Evolutionary conservation across 768 basidiomycete genomes (phyloP), one percentile per base, ranked within the genome.

Genomic region (Lentinula raphanica): DNA sequence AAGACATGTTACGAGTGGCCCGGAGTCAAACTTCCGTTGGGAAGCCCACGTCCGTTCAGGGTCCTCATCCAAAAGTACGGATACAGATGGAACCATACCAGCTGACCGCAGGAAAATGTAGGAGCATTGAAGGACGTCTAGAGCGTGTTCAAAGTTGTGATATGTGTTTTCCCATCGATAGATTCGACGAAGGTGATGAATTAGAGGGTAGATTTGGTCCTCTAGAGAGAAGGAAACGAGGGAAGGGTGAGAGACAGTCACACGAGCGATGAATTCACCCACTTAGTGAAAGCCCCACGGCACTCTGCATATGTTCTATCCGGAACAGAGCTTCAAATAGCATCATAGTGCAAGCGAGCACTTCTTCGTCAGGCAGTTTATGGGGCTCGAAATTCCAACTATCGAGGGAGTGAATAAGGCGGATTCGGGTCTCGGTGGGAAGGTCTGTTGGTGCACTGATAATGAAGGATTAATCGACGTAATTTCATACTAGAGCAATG

Each of bases 121-220:
- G 3, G 86, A 84, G 0, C 95, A 94, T 68, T 99, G 97, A 21
- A 98, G 80, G 15, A 98, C 97, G 70, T 99, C 97, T 42, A 97
- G 77, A 0, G 95, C 97, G 72, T 99, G 97, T 60, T 92, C 86
- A 68, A 96, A 98, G 68, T 98, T 99, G 78, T 99, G 97, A 71
- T 99, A 99, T 27, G 90, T 88, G 73, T 98, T 98, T 58, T 87
- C 85, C 53, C 83, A 80, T 60, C 94, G 89, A 70, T 99, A 99
- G 51, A 96, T 87, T 28, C 84, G 83, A n/a, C 88, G 85, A n/a
- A 98, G 81, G 62, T 96, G 92, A 63, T 85, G 83, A 39, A 99
- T 79, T 65, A 98, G 88, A 9, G 83, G 72, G 19, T 84, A 80
- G 62, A 98, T 79, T 72, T 87, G 84, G 62, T 79, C 94, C 93